These are phyloP conservation scores for Posidonia oceanica DNA, from an alignment of 116 monocot genomes.

Conservation along the genomic window DNA sequence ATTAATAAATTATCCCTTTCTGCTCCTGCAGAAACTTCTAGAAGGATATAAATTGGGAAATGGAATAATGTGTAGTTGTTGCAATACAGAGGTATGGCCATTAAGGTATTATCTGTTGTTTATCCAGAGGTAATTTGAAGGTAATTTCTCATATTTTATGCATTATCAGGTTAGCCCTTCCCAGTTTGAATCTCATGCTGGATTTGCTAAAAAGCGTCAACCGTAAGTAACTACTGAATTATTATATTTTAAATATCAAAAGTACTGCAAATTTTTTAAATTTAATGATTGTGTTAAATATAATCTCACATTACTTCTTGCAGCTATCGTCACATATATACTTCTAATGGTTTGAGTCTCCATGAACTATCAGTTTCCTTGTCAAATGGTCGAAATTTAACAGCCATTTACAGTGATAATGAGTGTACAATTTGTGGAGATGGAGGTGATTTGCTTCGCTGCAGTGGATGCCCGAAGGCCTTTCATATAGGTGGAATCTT, in stretches of 20 bases:
- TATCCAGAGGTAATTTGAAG: neutral
- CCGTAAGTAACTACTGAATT: constrained; percentile 24
- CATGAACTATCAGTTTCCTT: constrained; percentile 28
- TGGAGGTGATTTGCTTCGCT: constrained; percentile 21
- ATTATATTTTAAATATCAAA: constrained; percentile 1
- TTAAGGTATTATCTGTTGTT: constrained; percentile 1
- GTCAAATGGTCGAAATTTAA: constrained; percentile 8
- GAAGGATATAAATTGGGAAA: constrained; percentile 32
- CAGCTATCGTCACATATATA: constrained; percentile 40
- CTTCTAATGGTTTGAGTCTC: constrained; percentile 26
- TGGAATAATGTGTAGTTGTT: constrained; percentile 30
- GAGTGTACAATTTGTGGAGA: constrained; percentile 25
- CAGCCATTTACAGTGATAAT: constrained; percentile 4
- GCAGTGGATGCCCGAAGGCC: constrained; percentile 19
- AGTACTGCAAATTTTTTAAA: neutral
- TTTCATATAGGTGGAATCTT: constrained; percentile 29
- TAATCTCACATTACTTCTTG: neutral
- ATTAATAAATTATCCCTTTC: constrained; percentile 3
- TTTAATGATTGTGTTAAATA: neutral
- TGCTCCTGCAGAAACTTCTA: constrained; percentile 16
- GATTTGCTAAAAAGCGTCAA: constrained; percentile 26
- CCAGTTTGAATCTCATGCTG: constrained; percentile 53
- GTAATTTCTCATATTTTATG: neutral
- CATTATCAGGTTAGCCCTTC: constrained; percentile 22
- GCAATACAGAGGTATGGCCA: constrained; percentile 16